These are phyloP conservation scores for Beauveria rudraprayagi DNA, from an alignment of 2,329 filamentous ascomycete species.

Conservation along the genomic window DNA sequence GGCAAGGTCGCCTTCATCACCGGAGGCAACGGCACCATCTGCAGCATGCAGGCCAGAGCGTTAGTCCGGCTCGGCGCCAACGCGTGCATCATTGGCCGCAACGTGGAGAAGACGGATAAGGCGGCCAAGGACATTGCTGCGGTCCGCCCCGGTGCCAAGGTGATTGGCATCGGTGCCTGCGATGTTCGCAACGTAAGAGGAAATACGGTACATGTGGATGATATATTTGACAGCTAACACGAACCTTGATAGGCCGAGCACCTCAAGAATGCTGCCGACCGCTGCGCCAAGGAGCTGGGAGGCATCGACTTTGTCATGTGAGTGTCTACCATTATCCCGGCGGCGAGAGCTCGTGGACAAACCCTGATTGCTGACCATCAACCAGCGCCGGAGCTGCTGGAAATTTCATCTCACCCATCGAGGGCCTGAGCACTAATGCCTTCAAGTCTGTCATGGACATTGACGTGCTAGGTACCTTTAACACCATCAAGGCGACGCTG, in stretches of 20 bases:
- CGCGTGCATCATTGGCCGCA: constrained; percentile 89
- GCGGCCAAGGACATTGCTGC: constrained; percentile 77
- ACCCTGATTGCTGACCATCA: background rate
- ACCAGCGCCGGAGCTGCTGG: constrained; percentile 82
- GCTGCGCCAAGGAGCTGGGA: constrained; percentile 75
- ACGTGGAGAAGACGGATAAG: constrained; percentile 75
- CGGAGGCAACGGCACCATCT: constrained; percentile 87
- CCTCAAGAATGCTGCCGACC: constrained; percentile 65
- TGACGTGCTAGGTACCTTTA: constrained; percentile 87
- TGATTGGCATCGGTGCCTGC: constrained; percentile 76
- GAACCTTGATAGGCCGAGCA: constrained; percentile 41
- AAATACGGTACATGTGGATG: too few relatives aligned
- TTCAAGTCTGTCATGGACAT: constrained; percentile 97
- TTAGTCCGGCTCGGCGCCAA: constrained; percentile 86
- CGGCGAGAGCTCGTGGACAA: too few relatives aligned
- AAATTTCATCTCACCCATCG: constrained; percentile 85
- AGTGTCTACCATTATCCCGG: constrained; percentile 19
- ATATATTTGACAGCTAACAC: background rate
- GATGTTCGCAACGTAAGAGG: constrained; percentile 61
- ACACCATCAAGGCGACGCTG: constrained; percentile 87
- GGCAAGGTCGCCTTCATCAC: constrained; percentile 92
- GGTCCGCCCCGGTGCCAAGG: constrained; percentile 68
- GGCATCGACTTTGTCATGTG: constrained; percentile 89
- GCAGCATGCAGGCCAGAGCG: constrained; percentile 86
- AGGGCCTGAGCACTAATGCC: constrained; percentile 74